Evolutionary conservation across 208 protist genomes (phyloP).

Genomic region (Leishmania tarentolae): DNA sequence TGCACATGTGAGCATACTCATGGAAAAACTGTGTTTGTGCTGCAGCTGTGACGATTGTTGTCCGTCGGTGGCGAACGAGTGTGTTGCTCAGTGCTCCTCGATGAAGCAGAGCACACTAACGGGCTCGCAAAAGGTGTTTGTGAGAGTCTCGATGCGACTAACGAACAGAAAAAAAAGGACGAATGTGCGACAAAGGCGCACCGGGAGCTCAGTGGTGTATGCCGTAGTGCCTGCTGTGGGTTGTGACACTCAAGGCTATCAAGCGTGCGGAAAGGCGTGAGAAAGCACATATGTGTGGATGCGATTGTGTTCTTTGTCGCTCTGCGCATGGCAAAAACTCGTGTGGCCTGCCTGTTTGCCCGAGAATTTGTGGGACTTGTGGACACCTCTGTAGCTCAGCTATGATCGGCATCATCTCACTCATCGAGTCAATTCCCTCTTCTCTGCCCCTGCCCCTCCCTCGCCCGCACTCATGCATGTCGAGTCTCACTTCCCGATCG

Average conservation of each 20-base stretch:
- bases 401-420: background rate
- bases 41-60: background rate
- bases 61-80: background rate
- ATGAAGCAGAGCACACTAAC: background rate
- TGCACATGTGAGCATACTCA: background rate
- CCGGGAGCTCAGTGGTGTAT: background rate
- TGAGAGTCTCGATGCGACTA: background rate
- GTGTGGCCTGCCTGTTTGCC: background rate
- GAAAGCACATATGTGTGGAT: background rate
- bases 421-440: background rate
- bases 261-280: background rate
- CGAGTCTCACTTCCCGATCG: background rate
- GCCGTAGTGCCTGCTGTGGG: background rate
- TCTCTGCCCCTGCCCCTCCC: background rate
- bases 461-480: background rate
- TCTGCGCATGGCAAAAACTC: background rate
- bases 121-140: background rate
- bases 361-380: background rate
- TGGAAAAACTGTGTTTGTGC: background rate
- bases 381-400: background rate
- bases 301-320: too few relatives aligned
- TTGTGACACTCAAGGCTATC: background rate
- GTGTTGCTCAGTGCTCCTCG: background rate
- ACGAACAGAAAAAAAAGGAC: background rate
- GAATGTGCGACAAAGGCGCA: background rate